Evolutionary conservation across 495 filamentous ascomycete species (phyloP).

Genomic region (Talaromyces thailandensis): DNA sequence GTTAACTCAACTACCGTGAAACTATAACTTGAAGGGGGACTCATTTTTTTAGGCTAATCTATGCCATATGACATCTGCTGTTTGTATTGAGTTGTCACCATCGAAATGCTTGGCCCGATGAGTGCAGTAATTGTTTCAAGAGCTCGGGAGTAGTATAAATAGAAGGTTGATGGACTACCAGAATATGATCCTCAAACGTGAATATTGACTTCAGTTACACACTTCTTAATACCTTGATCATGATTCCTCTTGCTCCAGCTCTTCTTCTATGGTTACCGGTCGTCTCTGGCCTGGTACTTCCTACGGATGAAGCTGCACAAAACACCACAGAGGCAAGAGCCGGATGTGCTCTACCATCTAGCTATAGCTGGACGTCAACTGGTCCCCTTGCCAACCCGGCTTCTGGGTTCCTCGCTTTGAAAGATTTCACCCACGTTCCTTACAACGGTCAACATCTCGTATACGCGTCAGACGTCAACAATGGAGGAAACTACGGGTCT

Average conservation of each 20-base stretch:
- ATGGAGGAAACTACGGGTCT: constrained; percentile 36
- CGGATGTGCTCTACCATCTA: constrained; percentile 41
- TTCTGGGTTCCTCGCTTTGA: constrained; percentile 47
- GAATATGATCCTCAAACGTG: background rate
- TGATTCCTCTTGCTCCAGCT: background rate
- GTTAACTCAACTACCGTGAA: no score
- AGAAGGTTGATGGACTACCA: background rate
- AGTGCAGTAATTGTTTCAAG: background rate
- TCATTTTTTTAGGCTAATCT: background rate
- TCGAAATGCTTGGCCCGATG: background rate
- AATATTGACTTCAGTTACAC: background rate
- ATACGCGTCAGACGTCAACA: constrained; percentile 36
- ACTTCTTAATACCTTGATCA: background rate
- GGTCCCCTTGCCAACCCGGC: constrained; percentile 37
- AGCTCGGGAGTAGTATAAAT: background rate
- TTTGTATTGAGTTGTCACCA: background rate
- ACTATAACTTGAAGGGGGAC: background rate
- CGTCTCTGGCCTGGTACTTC: background rate
- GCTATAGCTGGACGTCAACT: constrained; percentile 51
- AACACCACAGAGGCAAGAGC: background rate
- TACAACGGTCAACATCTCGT: constrained; percentile 49
- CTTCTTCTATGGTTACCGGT: background rate
- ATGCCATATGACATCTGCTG: background rate
- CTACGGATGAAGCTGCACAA: background rate
- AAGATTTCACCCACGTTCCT: constrained; percentile 45